A percentile compares a stretch with the other conserved stretches of the same genome.
phyloP scores from a whole-genome alignment of 768 basidiomycete genomes.

The Termitomyces sp. region DNA sequence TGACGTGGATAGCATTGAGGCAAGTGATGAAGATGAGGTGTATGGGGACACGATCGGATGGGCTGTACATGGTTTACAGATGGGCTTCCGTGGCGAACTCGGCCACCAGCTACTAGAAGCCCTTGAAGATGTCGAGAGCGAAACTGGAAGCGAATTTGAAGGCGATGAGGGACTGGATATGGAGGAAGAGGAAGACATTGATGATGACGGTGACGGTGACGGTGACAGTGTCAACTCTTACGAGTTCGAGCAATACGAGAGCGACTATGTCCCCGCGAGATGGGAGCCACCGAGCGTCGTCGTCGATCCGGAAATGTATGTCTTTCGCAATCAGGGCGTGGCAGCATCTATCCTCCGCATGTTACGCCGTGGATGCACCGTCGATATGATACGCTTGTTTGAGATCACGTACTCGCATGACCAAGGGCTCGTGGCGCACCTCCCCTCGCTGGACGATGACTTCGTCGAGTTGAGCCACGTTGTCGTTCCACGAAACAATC shows the following conservation, averaged over 20 bases:
- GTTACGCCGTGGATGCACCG: slow-evolving; percentile 56
- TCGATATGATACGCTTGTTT: slow-evolving; percentile 54
- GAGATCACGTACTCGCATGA: slow-evolving; percentile 51
- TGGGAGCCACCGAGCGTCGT: slow-evolving; percentile 56
- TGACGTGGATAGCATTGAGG: slow-evolving; percentile 10
- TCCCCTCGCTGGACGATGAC: slow-evolving; percentile 32
- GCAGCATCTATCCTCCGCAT: slow-evolving; percentile 25
- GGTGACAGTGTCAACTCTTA: slow-evolving; percentile 12
- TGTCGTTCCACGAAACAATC: slow-evolving; percentile 28
- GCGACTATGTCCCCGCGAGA: slow-evolving; percentile 35
- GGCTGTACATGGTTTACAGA: slow-evolving; percentile 19
- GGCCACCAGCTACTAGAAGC: not conserved
- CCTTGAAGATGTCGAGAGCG: slow-evolving; percentile 1
- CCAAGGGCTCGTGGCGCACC: slow-evolving; percentile 48
- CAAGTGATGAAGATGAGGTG: slow-evolving; percentile 21
- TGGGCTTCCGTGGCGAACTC: not conserved
- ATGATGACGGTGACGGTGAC: slow-evolving; percentile 12
- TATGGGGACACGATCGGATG: slow-evolving; percentile 25
- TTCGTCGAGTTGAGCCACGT: slow-evolving; percentile 19
- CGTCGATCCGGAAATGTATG: slow-evolving; percentile 18
- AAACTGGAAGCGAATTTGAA: slow-evolving; percentile 21
- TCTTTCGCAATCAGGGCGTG: slow-evolving; percentile 24
- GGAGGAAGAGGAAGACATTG: slow-evolving; percentile 30
- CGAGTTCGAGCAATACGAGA: slow-evolving; percentile 14
- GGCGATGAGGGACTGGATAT: slow-evolving; percentile 24